These are phyloP conservation scores for Nyctanthes arbortristis DNA, from an alignment of 257 asterid genomes.

Conservation along the genomic window DNA sequence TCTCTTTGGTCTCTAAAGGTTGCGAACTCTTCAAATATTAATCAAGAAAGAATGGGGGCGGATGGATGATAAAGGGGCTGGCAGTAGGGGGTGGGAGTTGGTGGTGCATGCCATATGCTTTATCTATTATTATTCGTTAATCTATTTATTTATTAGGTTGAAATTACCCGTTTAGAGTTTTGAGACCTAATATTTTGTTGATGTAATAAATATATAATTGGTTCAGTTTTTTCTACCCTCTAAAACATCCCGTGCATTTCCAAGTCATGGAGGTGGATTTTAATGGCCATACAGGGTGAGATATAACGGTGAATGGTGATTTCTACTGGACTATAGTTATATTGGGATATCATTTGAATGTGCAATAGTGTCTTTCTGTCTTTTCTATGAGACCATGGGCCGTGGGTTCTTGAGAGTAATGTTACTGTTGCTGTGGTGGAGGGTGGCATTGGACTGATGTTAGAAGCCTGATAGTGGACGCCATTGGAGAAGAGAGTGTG, in stretches of 20 bases:
- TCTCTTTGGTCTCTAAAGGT: background rate
- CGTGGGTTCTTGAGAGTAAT: background rate
- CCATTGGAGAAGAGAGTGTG: background rate
- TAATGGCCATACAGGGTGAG: background rate
- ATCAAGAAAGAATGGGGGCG: background rate
- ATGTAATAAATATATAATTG: too few relatives aligned
- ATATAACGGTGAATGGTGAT: background rate
- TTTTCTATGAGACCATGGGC: background rate
- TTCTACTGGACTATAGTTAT: background rate
- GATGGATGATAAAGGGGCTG: background rate
- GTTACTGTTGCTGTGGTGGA: background rate
- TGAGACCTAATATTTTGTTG: background rate
- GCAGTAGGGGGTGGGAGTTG: background rate
- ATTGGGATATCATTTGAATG: background rate
- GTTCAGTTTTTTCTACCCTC: background rate
- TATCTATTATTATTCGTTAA: too few relatives aligned
- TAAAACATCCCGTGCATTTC: background rate
- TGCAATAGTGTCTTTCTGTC: background rate
- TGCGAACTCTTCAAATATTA: background rate
- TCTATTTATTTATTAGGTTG: too few relatives aligned
- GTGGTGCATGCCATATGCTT: too few relatives aligned
- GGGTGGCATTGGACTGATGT: background rate
- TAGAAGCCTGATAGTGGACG: background rate
- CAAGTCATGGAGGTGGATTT: too few relatives aligned
- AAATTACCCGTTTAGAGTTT: too few relatives aligned